These are phyloP conservation scores for Tetrahymena malaccensis DNA, from an alignment of 73 alveolate species.

Conservation along the genomic window DNA sequence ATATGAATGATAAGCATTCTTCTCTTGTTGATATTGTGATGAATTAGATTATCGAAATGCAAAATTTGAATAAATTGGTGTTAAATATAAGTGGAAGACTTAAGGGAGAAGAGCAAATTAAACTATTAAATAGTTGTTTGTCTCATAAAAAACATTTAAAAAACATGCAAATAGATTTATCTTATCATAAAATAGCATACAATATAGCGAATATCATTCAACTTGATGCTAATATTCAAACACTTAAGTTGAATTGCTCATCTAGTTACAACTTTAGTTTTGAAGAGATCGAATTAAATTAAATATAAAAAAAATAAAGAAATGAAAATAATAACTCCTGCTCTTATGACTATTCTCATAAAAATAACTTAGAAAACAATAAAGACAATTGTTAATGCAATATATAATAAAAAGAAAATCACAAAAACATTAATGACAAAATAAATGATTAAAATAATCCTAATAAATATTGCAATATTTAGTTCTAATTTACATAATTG, in stretches of 20 bases:
- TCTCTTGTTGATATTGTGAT: neutral
- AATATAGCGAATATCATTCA: neutral
- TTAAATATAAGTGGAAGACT: neutral
- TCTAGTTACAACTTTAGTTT: neutral
- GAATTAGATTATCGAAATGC: neutral
- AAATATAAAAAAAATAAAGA: neutral
- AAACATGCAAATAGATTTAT: neutral
- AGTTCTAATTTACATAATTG: neutral
- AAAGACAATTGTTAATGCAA: neutral
- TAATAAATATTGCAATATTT: no score
- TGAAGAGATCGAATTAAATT: neutral
- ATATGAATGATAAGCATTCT: neutral
- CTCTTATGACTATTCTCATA: neutral
- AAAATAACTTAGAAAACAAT: neutral
- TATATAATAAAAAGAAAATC: no score
- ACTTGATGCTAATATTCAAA: neutral
- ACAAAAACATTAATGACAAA: no score
- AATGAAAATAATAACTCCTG: neutral
- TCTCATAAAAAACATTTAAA: neutral
- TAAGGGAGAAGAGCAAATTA: neutral
- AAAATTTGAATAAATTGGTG: neutral
- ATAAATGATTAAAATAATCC: neutral
- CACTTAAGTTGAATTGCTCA: neutral
- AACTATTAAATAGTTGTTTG: neutral
- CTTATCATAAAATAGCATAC: neutral